These are phyloP conservation scores for Colletotrichum eleusines DNA, from an alignment of 2,329 filamentous ascomycete species.

Conservation along the genomic window DNA sequence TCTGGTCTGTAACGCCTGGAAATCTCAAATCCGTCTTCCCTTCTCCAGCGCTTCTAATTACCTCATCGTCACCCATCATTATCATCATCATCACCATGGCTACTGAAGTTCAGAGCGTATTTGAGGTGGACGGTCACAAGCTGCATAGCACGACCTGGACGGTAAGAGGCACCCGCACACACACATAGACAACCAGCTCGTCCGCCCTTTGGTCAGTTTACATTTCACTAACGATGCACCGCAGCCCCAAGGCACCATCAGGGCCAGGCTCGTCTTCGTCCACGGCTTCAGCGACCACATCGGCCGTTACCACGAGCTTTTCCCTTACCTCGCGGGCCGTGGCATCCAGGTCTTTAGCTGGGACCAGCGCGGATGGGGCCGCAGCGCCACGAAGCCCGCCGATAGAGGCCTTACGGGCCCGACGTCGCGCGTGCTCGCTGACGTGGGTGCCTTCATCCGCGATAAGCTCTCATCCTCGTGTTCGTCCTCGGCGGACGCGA, in stretches of 20 bases:
- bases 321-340: slow-evolving; percentile 74
- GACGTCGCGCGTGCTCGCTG: slow-evolving; percentile 78
- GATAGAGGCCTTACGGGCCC: slow-evolving; percentile 80
- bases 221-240: slow-evolving; percentile 27
- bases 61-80: slow-evolving; percentile 3
- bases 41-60: neutral
- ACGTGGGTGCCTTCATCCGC: slow-evolving; percentile 82
- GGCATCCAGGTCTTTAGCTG: slow-evolving; percentile 83
- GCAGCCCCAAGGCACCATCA: slow-evolving; percentile 67
- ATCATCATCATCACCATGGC: slow-evolving; percentile 47
- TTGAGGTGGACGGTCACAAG: slow-evolving; percentile 58
- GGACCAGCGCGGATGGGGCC: slow-evolving; percentile 93
- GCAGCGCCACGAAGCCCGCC: slow-evolving; percentile 70
- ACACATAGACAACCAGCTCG: slow-evolving; percentile 10
- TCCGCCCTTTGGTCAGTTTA: neutral
- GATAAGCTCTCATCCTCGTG: slow-evolving; percentile 62
- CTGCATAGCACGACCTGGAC: slow-evolving; percentile 71
- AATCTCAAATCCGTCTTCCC: neutral
- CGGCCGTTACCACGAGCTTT: slow-evolving; percentile 81
- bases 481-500: slow-evolving; percentile 11
- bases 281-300: slow-evolving; percentile 93
- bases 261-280: slow-evolving; percentile 83
- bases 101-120: slow-evolving; percentile 63
- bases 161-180: slow-evolving; percentile 54
- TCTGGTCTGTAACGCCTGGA: neutral